A percentile compares a stretch with the other conserved stretches of the same genome.
Conservation (phyloP, 179 eudicot species). For the Drosera spatulata region DNA sequence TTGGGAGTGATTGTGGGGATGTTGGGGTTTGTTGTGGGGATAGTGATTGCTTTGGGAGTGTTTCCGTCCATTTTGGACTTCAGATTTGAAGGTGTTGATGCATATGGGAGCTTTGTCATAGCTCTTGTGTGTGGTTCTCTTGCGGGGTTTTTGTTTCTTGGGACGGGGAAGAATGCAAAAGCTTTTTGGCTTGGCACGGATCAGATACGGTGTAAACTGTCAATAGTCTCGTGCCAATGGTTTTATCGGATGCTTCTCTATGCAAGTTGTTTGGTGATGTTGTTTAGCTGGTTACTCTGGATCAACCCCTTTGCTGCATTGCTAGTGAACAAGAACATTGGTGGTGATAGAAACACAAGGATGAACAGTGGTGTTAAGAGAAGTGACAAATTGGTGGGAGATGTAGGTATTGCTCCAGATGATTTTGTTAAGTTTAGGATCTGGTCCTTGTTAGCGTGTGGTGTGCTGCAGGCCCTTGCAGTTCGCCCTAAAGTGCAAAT, state of each 20-base stretch:
- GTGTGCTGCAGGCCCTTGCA: constrained; percentile 47
- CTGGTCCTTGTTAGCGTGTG: constrained; percentile 47
- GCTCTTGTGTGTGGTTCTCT: constrained; percentile 43
- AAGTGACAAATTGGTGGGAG: constrained; percentile 35
- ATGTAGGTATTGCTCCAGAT: constrained; percentile 50
- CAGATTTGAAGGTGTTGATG: constrained; percentile 47
- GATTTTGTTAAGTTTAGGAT: constrained; percentile 53
- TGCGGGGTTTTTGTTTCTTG: constrained; percentile 55
- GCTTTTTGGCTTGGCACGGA: constrained; percentile 95
- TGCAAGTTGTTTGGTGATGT: constrained; percentile 31
- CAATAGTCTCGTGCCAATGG: constrained; percentile 70
- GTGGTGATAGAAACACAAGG: constrained; percentile 9
- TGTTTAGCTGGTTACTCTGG: constrained; percentile 83
- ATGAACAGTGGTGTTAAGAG: constrained; percentile 9
- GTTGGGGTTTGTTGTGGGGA: constrained; percentile 42
- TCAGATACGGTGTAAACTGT: constrained; percentile 67
- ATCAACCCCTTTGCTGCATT: constrained; percentile 55
- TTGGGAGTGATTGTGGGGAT: constrained; percentile 45
- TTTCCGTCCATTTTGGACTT: constrained; percentile 54
- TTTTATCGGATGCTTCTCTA: constrained; percentile 51
- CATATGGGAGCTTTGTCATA: constrained; percentile 35
- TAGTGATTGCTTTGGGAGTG: constrained; percentile 33
- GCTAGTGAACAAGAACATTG: constrained; percentile 31
- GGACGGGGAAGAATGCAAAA: constrained; percentile 61
- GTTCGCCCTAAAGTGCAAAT: constrained; percentile 72